phyloP scores from a whole-genome alignment of 305 asterid species.

The Lippia alba region DNA sequence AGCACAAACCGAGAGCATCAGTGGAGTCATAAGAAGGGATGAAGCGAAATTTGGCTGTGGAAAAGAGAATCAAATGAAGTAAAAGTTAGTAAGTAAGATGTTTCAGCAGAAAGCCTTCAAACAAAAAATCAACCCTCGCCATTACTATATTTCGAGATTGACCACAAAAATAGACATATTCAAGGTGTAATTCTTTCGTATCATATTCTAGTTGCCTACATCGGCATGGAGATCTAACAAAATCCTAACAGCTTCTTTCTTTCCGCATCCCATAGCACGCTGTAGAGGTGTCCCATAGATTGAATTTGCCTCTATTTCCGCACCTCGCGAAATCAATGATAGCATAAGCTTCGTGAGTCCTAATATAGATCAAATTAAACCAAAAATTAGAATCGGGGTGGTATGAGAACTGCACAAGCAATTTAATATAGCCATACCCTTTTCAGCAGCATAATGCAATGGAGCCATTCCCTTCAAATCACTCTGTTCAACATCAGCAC shows the following conservation, averaged over 20 bases:
- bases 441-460: constrained; percentile 34
- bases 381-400: background rate
- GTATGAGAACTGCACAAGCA: background rate
- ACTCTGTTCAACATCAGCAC: constrained; percentile 20
- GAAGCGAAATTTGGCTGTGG: constrained; percentile 17
- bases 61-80: background rate
- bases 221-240: constrained; percentile 32
- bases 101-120: background rate
- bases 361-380: background rate
- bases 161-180: background rate
- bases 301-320: constrained; percentile 20
- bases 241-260: constrained; percentile 29
- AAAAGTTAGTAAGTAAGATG: background rate
- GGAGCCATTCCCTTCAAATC: constrained; percentile 21
- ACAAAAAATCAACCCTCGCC: background rate
- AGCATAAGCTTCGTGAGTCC: constrained; percentile 26
- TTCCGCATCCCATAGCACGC: constrained; percentile 29
- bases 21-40: background rate
- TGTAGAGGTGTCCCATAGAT: constrained; percentile 32
- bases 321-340: constrained; percentile 37
- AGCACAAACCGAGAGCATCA: background rate
- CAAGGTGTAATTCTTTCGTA: background rate
- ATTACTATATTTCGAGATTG: background rate
- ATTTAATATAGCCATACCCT: constrained; percentile 21
- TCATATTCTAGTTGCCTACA: constrained; percentile 19